Evolutionary conservation across 177 flowering plant genomes (phyloP), one percentile per base, ranked within the genome.

Genomic region (Vitis hybrid): DNA sequence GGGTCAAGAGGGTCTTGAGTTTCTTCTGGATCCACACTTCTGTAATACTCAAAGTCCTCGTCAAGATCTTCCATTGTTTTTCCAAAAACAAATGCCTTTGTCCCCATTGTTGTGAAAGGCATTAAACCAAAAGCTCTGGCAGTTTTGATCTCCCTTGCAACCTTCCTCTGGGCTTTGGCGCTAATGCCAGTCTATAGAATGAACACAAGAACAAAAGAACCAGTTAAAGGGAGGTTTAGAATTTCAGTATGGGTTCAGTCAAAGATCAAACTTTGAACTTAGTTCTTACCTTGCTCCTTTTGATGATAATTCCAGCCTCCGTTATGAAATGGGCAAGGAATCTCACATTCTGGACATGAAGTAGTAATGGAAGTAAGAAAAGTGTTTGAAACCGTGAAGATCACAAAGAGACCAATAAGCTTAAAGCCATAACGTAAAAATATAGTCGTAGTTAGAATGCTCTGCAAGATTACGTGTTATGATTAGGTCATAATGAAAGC

Each of bases 51-150:
- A 58, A 67, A 84, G 68, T 92, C 94, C 46, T 72, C 77, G 5
- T 79, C 88, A 49, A n/a, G 78, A 71, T 69, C 76, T 74, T 91
- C 88, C 94, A 89, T 91, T 19, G 86, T 76, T 52, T 50, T 79
- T 8, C 97, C 98, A 73, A 71, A 86, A n/a, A 66, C 70, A 71
- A 93, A 94, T 1, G 81, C 74, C 70, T 88, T 87, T 57, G 89
- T 86, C 16, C 98, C 98, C 97, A 93, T 91, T 48, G 96, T 89
- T 4, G 97, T 90, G 83, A 94, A 94, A 52, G 98, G 98, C 92
- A 94, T 82, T 50, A 94, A 74, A 30, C 99, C 99, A 79, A 95
- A 88, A 55, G 97, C 96, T 46, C 98, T 80, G 27, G 99, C 97
- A 30, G 94, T 94, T 76, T 93, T 94, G 74, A 94, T 93, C 82